Evolutionary conservation across 225 moss, liverwort and hornwort species (phyloP), one percentile per base, ranked within the genome.

Genomic region (Straminergon stramineum): DNA sequence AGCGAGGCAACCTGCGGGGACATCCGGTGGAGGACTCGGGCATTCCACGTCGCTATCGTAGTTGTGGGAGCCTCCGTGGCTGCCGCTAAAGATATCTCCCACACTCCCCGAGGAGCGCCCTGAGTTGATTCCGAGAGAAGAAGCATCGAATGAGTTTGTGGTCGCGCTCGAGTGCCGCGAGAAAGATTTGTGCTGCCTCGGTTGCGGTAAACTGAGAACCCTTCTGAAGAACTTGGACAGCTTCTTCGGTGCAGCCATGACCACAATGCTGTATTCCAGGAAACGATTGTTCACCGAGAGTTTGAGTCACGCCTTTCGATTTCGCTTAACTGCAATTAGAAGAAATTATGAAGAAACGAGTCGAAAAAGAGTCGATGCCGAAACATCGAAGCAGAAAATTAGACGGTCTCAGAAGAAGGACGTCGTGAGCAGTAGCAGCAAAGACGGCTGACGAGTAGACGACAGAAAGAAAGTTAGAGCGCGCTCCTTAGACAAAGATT

Each of bases 1-100:
- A 45, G 98, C 97, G 79, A 98, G 91, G 86, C 84, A 94, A 55
- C 98, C 98, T 31, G 91, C 95, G 53, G 98, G 97, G 31, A 96
- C 96, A 61, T 96, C 98, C 81, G 90, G 56, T 34, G 93, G 94
- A 64, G 93, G 93, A 79, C 88, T 90, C 41, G 91, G 74, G 53
- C 83, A 89, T 74, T 94, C 93, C 78, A 86, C 71, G 77, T 94
- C 94, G 81, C 91, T 91, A 27, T 93, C 90, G 83, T 93, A 92
- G 87, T 85, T n/a, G 23, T 89, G 92, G 84, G 84, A 86, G 55
- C 75, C 87, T 68, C 84, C 70, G 53, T 85, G 81, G 55, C 56
- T 81, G 75, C 90, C 87, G 75, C 65, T 57, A 75, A 85, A 66
- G 28, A 91, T 37, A 35, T 94, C 94, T 39, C 92, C 89, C 90